Conservation (phyloP, 495 filamentous ascomycete species). For the Terfezia boudieri region DNA sequence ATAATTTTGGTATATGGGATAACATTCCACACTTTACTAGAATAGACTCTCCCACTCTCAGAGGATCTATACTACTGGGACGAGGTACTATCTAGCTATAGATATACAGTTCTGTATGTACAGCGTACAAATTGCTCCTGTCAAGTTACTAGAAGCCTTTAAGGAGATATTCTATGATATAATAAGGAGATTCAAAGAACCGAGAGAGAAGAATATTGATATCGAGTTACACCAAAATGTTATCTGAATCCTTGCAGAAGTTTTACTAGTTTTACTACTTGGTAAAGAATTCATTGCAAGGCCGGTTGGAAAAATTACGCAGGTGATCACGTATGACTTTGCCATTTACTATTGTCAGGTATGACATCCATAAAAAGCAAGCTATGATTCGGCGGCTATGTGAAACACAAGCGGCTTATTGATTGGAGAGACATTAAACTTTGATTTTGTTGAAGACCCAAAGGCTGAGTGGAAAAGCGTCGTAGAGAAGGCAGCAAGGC, state of each 20-base stretch:
- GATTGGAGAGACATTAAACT: slow-evolving; percentile 54
- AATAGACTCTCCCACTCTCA: slow-evolving; percentile 55
- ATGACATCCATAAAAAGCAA: slow-evolving; percentile 48
- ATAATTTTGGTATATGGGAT: slow-evolving; percentile 64
- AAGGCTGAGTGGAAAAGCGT: slow-evolving; percentile 46
- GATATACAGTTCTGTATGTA: slow-evolving; percentile 54
- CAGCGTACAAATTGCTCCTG: slow-evolving; percentile 58
- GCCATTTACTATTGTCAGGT: slow-evolving; percentile 44
- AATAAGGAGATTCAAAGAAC: slow-evolving; percentile 23
- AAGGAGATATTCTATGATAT: slow-evolving; percentile 40
- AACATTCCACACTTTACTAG: slow-evolving; percentile 46
- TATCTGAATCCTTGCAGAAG: slow-evolving; percentile 39
- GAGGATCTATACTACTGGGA: slow-evolving; percentile 91
- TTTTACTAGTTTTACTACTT: slow-evolving; percentile 77
- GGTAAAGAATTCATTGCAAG: slow-evolving; percentile 44
- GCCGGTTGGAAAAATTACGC: slow-evolving; percentile 26
- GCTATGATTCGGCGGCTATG: slow-evolving; percentile 40
- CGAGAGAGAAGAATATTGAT: slow-evolving; percentile 14
- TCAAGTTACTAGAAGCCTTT: slow-evolving; percentile 42
- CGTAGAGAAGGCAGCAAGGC: slow-evolving; percentile 44
- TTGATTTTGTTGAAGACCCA: slow-evolving; percentile 27
- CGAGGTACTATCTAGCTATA: slow-evolving; percentile 47
- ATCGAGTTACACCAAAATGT: background rate
- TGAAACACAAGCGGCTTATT: slow-evolving; percentile 63
- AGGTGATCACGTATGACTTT: slow-evolving; percentile 36